Percentiles rank a stretch among this genome's conserved stretches.
These are phyloP conservation scores for Psilocybe azurescens DNA, from an alignment of 768 basidiomycete species.

Conservation along the genomic window DNA sequence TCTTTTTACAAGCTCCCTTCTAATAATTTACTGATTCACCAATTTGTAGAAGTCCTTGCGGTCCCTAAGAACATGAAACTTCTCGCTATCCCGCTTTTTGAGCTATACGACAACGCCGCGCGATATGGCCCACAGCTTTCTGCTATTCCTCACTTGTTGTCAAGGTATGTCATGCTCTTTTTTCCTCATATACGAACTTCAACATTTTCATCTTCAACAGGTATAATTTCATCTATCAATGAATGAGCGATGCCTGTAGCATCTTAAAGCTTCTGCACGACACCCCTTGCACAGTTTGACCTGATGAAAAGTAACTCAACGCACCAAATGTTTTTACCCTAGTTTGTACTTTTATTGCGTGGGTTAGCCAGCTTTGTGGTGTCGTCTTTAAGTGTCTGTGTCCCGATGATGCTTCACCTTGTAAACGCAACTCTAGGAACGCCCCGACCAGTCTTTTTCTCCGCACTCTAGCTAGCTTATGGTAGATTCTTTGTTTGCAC, in stretches of 20 bases:
- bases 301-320: neutral
- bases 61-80: constrained; percentile 99
- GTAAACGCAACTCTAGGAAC: neutral
- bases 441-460: neutral
- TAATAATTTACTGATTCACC: neutral
- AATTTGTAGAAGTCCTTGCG: constrained; percentile 81
- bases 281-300: neutral
- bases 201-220: constrained; percentile 2
- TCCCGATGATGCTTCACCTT: neutral
- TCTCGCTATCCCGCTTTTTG: constrained; percentile 94
- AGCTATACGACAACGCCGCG: constrained; percentile 97
- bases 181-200: neutral
- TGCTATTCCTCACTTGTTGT: constrained; percentile 91
- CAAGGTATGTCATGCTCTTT: constrained; percentile 51
- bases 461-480: neutral
- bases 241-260: constrained; percentile 4
- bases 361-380: neutral
- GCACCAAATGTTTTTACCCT: neutral
- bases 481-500: neutral
- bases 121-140: constrained; percentile 94
- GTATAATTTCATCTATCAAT: constrained; percentile 28
- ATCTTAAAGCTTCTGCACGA: no score
- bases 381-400: neutral
- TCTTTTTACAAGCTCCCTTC: neutral
- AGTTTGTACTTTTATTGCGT: neutral